phyloP scores from a whole-genome alignment of 768 basidiomycete species.

The Mycena rebaudengoi region DNA sequence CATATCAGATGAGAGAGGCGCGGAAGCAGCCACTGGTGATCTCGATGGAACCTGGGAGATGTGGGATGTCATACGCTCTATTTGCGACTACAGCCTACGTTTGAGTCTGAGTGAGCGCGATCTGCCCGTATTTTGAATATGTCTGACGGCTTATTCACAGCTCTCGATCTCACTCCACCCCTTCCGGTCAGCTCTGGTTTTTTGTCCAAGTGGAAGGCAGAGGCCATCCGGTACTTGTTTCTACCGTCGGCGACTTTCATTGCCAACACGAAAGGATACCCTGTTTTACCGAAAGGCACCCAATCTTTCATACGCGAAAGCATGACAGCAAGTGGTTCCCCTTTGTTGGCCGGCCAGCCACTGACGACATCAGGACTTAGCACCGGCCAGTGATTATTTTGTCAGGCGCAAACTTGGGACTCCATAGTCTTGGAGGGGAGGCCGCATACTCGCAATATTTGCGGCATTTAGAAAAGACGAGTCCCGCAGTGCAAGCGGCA shows the following conservation, averaged over 20 bases:
- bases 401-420: conserved; percentile 65
- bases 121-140: conserved; percentile 3
- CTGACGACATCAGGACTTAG: conserved; percentile 50
- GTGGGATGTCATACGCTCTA: conserved; percentile 94
- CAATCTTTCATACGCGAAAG: conserved; percentile 91
- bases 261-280: conserved; percentile 95
- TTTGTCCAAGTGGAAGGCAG: conserved; percentile 90
- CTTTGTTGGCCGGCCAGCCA: conserved; percentile 17
- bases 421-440: conserved; percentile 86
- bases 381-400: conserved; percentile 88
- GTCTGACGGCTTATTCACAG: conserved; percentile 51
- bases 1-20: conserved; percentile 44
- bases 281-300: conserved; percentile 92
- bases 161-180: conserved; percentile 90
- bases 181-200: conserved; percentile 81
- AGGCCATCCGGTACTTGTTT: conserved; percentile 89
- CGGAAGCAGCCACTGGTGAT: conserved; percentile 58
- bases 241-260: conserved; percentile 93
- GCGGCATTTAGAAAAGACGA: conserved; percentile 82
- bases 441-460: conserved; percentile 91
- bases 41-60: conserved; percentile 93
- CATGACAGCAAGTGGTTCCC: conserved; percentile 72
- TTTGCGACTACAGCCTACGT: conserved; percentile 85
- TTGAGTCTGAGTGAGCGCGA: conserved; percentile 69
- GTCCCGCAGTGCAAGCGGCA: conserved; percentile 68